Evolutionary conservation across 139 green algal species (phyloP), one percentile per base, ranked within the genome.

Genomic region (Nannochloris sp.): DNA sequence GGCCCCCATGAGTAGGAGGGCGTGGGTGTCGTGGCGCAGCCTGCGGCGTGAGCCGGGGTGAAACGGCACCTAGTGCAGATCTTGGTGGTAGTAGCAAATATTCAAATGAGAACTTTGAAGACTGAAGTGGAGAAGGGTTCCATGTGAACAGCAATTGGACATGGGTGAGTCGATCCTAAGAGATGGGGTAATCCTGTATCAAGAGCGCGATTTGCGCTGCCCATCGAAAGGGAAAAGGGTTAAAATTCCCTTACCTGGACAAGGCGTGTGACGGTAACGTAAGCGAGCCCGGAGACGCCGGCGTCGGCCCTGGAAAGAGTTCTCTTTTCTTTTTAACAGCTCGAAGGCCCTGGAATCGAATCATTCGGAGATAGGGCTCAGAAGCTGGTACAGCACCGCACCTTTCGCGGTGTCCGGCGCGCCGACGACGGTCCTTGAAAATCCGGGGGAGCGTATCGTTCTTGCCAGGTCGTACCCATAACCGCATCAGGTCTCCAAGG

Each of bases 401-500:
- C 71, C 53, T 94, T 71, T 89, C 70, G 78, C 76, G 66, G 84
- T 90, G 86, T 95, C 83, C 82, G 84, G 85, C 76, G 85, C 88
- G 82, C 81, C 78, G 80, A 71, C 73, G 82, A 92, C 84, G 86
- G 81, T 75, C 87, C 87, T 81, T 95, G 87, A 95, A 95, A 91
- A 91, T 87, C 74, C 74, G 75, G 74, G 77, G 80, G 81, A 89
- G 81, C 79, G 75, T 91, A 81, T 72, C 73, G 72, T 85, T 88
- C 82, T 71, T 79, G 78, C 77, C 83, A 78, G 79, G 77, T 90
- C 87, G 85, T 95, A 90, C 87, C 89, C 85, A 90, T 92, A 95
- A 92, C 88, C 86, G 88, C 88, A 95, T 89, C 87, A 95, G 88
- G 88, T 95, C 86, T 95, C 88, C 88, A 91, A 95, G 88, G 86